Percentiles rank a stretch among this genome's conserved stretches.
These are phyloP conservation scores for Vitis cinerea DNA, from an alignment of 164 flowering plant species.

Conservation along the genomic window DNA sequence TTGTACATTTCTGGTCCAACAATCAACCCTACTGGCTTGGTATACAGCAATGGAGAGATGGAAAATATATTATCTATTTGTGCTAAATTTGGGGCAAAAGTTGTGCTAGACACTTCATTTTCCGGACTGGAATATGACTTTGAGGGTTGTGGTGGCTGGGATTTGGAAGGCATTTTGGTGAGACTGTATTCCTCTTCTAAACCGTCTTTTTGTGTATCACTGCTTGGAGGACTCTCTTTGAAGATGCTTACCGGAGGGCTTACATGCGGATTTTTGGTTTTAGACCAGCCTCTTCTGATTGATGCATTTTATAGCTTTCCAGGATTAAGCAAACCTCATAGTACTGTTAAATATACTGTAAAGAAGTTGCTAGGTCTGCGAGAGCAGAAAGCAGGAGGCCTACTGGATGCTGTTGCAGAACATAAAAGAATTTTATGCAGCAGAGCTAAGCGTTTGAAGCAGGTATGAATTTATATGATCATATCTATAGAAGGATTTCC, in stretches of 20 bases:
- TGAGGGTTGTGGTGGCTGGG: slow-evolving; percentile 56
- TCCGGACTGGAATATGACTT: slow-evolving; percentile 73
- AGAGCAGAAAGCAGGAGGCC: slow-evolving; percentile 46
- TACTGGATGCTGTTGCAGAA: slow-evolving; percentile 44
- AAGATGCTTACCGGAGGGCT: slow-evolving; percentile 78
- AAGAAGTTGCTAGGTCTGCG: slow-evolving; percentile 67
- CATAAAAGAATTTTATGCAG: slow-evolving; percentile 42
- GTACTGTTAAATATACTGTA: slow-evolving; percentile 71
- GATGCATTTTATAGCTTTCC: slow-evolving; percentile 64
- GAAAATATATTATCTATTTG: slow-evolving; percentile 53
- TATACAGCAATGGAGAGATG: slow-evolving; percentile 73
- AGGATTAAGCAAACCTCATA: slow-evolving; percentile 82
- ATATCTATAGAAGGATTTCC: neutral
- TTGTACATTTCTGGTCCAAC: slow-evolving; percentile 89
- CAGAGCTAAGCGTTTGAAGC: slow-evolving; percentile 55
- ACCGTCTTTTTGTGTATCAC: slow-evolving; percentile 52
- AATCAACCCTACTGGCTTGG: slow-evolving; percentile 75
- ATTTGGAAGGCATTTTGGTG: slow-evolving; percentile 53
- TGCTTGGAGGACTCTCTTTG: slow-evolving; percentile 80
- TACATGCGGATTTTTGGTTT: slow-evolving; percentile 68
- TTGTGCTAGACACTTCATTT: slow-evolving; percentile 84
- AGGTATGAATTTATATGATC: slow-evolving; percentile 43
- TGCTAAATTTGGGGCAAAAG: slow-evolving; percentile 76
- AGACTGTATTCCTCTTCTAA: slow-evolving; percentile 33
- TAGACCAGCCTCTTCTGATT: slow-evolving; percentile 53